Evolutionary conservation across 208 protist genomes (phyloP), one percentile per base, ranked within the genome.

Genomic region (Leishmania turanica): DNA sequence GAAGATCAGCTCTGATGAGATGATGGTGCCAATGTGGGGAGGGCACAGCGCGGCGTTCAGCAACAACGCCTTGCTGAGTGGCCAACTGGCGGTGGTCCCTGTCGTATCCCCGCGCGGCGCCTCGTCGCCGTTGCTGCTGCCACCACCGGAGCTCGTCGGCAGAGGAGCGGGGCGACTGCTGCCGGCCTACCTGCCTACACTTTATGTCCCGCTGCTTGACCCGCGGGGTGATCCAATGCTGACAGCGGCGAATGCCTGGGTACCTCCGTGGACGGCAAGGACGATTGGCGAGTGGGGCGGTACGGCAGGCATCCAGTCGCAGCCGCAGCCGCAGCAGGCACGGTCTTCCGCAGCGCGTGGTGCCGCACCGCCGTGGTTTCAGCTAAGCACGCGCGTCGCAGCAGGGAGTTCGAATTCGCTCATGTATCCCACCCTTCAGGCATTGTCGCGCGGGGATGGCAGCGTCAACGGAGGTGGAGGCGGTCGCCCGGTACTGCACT

Each of bases 191-290:
- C 21, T 78, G 71, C 81, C 58, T 15, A 19, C 77, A 17, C n/a
- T 53, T 3, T 75, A 85, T 58, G 71, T 69, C 31, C 71, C 76
- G 5, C 71, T 81, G 71, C 77, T 49, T 60, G 81, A 78, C 45
- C 62, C 77, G 64, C 76, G 71, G 4, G 8, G 37, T 8, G 71
- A 58, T 31, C 3, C 37, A 27, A 24, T n/a, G 19, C 4, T 40
- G 74, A 31, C 40, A 21, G 24, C 40, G 45, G 34, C 21, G 13
- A 24, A 34, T 56, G 80, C 31, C 27, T 51, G 31, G 37, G 64
- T 64, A 2, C 31, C 19, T 54, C 51, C 47, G 42, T 62, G 51
- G 72, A 40, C 49, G 7, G 51, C 24, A 58, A 56, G 72, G 17
- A 13, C 24, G 34, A 76, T 37, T 51, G 8, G 31, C 6, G 47